Evolutionary conservation across 495 filamentous ascomycete species (phyloP).

Genomic region (Oidiodendron maius): DNA sequence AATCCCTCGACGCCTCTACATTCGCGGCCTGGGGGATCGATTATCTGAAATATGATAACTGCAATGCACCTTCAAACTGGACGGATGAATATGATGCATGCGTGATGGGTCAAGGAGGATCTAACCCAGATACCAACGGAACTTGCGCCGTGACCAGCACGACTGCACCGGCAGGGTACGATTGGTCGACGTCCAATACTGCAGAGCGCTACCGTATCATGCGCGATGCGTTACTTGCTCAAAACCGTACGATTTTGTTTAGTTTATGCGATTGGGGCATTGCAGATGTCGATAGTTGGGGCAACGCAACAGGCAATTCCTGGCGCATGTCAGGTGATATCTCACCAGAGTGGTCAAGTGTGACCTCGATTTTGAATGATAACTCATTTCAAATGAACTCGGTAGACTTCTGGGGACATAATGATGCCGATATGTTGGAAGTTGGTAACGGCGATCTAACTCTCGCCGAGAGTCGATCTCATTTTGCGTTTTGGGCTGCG

Average conservation of each 20-base stretch:
- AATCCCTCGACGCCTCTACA: constrained; percentile 51
- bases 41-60: constrained; percentile 73
- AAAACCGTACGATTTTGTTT: constrained; percentile 30
- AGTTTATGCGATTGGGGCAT: constrained; percentile 31
- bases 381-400: constrained; percentile 41
- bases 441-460: constrained; percentile 33
- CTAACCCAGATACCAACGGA: constrained; percentile 2
- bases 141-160: constrained; percentile 1
- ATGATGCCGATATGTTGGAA: constrained; percentile 48
- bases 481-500: constrained; percentile 47
- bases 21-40: constrained; percentile 63
- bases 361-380: constrained; percentile 36
- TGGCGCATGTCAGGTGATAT: constrained; percentile 32
- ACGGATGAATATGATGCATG: constrained; percentile 11
- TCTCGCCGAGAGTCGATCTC: constrained; percentile 33
- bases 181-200: constrained; percentile 15
- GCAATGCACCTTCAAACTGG: constrained; percentile 30
- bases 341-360: constrained; percentile 5
- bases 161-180: constrained; percentile 7
- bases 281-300: constrained; percentile 26
- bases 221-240: constrained; percentile 27
- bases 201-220: constrained; percentile 21
- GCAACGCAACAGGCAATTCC: constrained; percentile 19
- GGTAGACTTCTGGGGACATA: constrained; percentile 47
- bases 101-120: constrained; percentile 2